Conservation (phyloP, 352 stramenopile species). For the Globisporangium spiculum region DNA sequence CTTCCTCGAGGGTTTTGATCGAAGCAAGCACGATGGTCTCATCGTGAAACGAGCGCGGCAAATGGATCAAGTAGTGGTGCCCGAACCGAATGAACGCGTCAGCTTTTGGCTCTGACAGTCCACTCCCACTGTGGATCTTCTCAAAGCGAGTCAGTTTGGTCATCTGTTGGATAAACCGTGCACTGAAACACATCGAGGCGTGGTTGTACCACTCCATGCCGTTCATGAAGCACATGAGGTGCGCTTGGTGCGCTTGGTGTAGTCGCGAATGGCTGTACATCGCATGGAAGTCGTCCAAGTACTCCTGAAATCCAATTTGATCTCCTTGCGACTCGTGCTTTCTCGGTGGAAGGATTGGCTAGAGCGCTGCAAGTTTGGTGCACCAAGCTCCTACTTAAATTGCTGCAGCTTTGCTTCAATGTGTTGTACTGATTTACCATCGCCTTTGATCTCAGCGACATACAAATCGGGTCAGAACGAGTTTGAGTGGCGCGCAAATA, state of each 20-base stretch:
- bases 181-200: constrained; percentile 52
- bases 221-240: constrained; percentile 76
- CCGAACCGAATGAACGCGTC: constrained; percentile 77
- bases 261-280: constrained; percentile 52
- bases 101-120: constrained; percentile 24
- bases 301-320: constrained; percentile 66
- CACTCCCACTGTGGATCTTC: constrained; percentile 39
- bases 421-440: constrained; percentile 54
- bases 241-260: constrained; percentile 52
- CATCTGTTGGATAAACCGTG: constrained; percentile 79
- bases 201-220: constrained; percentile 66
- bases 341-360: constrained; percentile 56
- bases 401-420: constrained; percentile 63
- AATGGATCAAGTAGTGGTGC: constrained; percentile 77
- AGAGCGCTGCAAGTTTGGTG: constrained; percentile 37
- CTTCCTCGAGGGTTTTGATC: constrained; percentile 71
- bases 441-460: constrained; percentile 63
- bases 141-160: constrained; percentile 71
- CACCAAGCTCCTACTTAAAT: constrained; percentile 65
- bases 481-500: constrained; percentile 57
- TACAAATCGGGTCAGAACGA: constrained; percentile 62
- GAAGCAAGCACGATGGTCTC: constrained; percentile 67
- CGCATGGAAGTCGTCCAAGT: constrained; percentile 50
- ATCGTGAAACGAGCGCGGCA: constrained; percentile 75
- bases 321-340: constrained; percentile 61